Conservation (phyloP, 202 grass and related monocot species). For the Carex arenaria region DNA sequence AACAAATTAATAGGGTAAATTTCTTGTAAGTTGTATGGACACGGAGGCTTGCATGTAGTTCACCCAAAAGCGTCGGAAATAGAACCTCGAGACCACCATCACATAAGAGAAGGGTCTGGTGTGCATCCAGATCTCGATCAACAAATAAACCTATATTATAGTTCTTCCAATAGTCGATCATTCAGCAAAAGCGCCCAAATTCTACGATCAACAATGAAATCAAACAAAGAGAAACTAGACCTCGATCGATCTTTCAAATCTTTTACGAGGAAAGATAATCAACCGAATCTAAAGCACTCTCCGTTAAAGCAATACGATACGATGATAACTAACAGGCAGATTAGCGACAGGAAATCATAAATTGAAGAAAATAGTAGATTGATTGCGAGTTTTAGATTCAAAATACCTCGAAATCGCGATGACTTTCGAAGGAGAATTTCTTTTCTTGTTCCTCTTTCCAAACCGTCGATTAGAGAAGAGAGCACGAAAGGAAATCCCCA, state of each 20-base stretch:
- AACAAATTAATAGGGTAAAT: background rate
- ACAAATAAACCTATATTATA: background rate
- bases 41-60: background rate
- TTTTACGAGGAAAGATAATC: background rate
- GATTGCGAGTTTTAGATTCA: background rate
- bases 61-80: background rate
- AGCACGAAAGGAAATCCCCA: background rate
- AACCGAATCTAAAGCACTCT: constrained; percentile 5
- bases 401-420: constrained; percentile 1
- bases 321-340: background rate
- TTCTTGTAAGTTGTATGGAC: background rate
- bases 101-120: background rate
- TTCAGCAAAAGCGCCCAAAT: background rate
- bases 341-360: background rate
- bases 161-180: background rate
- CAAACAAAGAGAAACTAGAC: background rate
- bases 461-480: background rate
- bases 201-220: constrained; percentile 5
- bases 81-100: background rate
- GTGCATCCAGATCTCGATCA: background rate
- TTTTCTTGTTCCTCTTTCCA: constrained; percentile 13
- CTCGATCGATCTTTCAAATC: background rate
- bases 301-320: background rate
- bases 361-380: background rate
- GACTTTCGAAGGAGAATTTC: constrained; percentile 2